These are phyloP conservation scores for Bolboschoenus planiculmis DNA, from an alignment of 176 grass and related monocot species.

Conservation along the genomic window DNA sequence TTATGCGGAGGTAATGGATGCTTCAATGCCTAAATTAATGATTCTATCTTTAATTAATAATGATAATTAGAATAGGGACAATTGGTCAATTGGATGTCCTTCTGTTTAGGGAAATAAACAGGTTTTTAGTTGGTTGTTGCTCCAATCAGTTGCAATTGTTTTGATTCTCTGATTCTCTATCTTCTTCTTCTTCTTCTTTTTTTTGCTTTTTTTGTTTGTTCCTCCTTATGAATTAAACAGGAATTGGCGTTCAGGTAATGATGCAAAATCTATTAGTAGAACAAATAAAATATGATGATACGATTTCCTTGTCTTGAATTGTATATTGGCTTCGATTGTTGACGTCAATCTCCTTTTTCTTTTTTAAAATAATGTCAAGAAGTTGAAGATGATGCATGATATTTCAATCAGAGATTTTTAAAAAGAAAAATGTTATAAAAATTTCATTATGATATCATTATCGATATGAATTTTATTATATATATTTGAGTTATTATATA, in stretches of 20 bases:
- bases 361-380: background rate
- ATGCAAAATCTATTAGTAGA: background rate
- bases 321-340: background rate
- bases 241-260: background rate
- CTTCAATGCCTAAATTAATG: background rate
- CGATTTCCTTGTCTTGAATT: background rate
- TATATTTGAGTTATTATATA: too few species aligned
- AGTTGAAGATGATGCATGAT: background rate
- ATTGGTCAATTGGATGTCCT: background rate
- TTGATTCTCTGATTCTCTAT: background rate
- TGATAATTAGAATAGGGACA: background rate
- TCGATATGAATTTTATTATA: too few species aligned
- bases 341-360: background rate
- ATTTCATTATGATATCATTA: too few species aligned
- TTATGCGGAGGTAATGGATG: constrained; percentile 12
- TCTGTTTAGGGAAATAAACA: constrained; percentile 2
- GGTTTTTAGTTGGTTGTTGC: background rate
- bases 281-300: background rate
- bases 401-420: background rate
- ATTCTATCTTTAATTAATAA: background rate
- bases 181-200: background rate
- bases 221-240: background rate
- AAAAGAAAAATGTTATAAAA: too few species aligned
- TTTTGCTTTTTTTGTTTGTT: background rate
- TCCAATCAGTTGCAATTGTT: background rate